Percentiles rank a stretch among this genome's conserved stretches.
Evolutionary conservation across 345 rosid genomes (phyloP).

Genomic region (Eucalyptus pauciflora): DNA sequence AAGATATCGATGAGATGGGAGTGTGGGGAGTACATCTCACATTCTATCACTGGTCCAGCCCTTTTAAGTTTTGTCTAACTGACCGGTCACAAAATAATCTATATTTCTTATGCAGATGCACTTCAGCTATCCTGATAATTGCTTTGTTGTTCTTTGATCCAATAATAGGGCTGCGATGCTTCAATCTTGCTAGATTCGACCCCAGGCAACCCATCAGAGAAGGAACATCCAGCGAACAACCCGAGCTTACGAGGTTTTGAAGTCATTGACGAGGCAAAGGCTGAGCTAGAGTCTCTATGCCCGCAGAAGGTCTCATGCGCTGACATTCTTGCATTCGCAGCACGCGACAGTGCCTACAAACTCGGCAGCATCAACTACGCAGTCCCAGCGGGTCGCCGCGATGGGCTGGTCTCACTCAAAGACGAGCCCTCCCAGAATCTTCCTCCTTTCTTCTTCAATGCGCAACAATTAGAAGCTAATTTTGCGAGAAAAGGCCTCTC

Average conservation of each 20-base stretch:
- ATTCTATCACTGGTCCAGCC: neutral
- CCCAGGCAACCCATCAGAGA: neutral
- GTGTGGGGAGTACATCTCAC: neutral
- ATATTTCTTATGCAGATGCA: neutral
- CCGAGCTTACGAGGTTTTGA: conserved; percentile 1
- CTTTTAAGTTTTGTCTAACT: neutral
- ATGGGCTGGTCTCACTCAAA: neutral
- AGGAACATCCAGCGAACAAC: conserved; percentile 3
- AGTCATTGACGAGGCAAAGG: neutral
- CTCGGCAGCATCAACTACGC: neutral
- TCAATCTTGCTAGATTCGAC: conserved; percentile 3
- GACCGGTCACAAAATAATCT: neutral
- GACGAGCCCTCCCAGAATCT: neutral
- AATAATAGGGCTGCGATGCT: conserved; percentile 10
- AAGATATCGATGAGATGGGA: neutral
- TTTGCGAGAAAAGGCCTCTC: conserved; percentile 5
- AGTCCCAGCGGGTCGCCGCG: conserved; percentile 5
- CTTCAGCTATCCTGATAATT: neutral
- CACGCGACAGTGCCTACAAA: neutral
- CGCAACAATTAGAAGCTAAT: neutral
- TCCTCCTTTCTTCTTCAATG: conserved; percentile 1
- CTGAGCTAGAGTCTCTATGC: neutral
- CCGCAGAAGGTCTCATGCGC: neutral
- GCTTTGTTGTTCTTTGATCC: neutral
- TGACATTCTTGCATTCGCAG: neutral